phyloP scores from a whole-genome alignment of 495 filamentous ascomycete genomes.

The Aspergillus mulundensis region DNA sequence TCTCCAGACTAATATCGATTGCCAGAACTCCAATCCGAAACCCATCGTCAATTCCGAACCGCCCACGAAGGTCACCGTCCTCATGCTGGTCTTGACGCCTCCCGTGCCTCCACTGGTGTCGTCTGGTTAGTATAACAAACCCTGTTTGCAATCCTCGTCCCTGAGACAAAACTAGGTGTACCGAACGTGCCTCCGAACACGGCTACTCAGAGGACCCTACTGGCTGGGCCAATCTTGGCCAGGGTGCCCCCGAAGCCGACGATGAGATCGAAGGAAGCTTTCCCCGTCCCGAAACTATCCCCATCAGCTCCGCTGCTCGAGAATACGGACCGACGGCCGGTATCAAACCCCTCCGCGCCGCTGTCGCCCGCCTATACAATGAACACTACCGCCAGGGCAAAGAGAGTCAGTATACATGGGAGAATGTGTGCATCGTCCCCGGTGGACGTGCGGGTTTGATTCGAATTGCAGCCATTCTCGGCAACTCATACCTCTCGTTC shows the following conservation, averaged over 20 bases:
- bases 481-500: constrained; percentile 87
- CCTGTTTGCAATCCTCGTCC: too few relatives aligned
- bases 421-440: constrained; percentile 97
- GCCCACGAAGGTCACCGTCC: constrained; percentile 85
- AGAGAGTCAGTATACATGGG: constrained; percentile 91
- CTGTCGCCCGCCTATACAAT: constrained; percentile 92
- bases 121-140: too few relatives aligned
- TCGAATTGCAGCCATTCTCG: constrained; percentile 87
- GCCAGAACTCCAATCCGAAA: constrained; percentile 67
- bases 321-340: constrained; percentile 94
- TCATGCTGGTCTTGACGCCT: constrained; percentile 84
- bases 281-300: constrained; percentile 73
- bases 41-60: constrained; percentile 79
- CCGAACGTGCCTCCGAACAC: constrained; percentile 73
- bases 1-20: constrained; percentile 13
- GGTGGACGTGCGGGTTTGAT: constrained; percentile 91
- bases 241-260: constrained; percentile 92
- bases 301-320: constrained; percentile 68
- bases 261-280: constrained; percentile 91
- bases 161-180: too few relatives aligned
- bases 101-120: constrained; percentile 75
- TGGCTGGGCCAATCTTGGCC: constrained; percentile 88
- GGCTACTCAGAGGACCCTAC: constrained; percentile 79
- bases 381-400: constrained; percentile 85
- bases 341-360: constrained; percentile 83